phyloP scores from a whole-genome alignment of 2,329 filamentous ascomycete species.

The Cercospora brassicicola region DNA sequence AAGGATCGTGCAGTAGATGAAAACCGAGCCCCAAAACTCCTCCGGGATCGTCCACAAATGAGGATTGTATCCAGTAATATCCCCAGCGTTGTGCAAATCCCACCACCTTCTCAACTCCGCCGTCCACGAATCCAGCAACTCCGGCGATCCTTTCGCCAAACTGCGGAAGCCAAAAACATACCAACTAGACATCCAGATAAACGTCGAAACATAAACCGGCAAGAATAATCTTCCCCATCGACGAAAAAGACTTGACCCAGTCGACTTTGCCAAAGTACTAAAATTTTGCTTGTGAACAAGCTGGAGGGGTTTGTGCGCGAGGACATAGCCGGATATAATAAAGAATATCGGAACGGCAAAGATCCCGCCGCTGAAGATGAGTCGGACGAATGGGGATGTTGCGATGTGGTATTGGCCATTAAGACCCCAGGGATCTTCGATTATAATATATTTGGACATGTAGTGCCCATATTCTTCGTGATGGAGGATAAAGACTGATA shows the following conservation, averaged over 20 bases:
- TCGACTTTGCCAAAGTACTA: constrained; percentile 40
- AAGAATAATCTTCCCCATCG: constrained; percentile 53
- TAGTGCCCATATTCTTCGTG: constrained; percentile 46
- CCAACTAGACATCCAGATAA: constrained; percentile 56
- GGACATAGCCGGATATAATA: constrained; percentile 54
- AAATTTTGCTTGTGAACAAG: constrained; percentile 33
- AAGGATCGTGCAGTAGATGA: constrained; percentile 59
- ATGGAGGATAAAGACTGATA: constrained; percentile 66
- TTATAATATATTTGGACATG: constrained; percentile 26
- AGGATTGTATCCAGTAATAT: constrained; percentile 53
- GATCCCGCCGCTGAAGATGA: constrained; percentile 62
- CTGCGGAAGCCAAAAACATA: constrained; percentile 53
- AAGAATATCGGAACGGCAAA: constrained; percentile 57
- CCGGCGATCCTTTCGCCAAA: background rate
- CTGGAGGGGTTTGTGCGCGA: constrained; percentile 48
- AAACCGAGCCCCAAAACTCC: constrained; percentile 64
- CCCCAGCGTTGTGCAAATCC: constrained; percentile 54
- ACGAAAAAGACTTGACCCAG: constrained; percentile 52
- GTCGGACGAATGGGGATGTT: constrained; percentile 58
- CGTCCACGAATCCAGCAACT: background rate
- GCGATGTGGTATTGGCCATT: constrained; percentile 51
- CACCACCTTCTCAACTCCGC: background rate
- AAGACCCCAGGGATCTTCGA: constrained; percentile 59
- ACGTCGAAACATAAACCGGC: constrained; percentile 56
- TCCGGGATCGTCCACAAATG: constrained; percentile 65